Base-by-base conservation (phyloP, 768 basidiomycete species). In the Kwoniella shandongensis region DNA sequence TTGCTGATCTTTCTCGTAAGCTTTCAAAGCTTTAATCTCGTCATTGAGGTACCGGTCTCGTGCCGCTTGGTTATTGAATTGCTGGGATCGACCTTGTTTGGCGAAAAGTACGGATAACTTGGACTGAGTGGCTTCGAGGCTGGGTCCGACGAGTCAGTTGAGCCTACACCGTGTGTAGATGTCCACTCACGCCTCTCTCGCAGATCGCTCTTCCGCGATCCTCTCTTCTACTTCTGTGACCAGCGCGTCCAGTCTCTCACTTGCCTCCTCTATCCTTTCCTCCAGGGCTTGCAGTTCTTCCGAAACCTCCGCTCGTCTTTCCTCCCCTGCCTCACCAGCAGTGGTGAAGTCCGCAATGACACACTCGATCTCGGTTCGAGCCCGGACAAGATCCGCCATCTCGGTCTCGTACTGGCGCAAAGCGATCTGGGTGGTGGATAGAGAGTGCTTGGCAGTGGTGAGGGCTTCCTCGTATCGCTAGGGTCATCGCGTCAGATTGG, bases 71-170 rank as follows among this genome's bases (percentile, higher is more conserved):
- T 88, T 89, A 20, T 85, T 79, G 79, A 96, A 99, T 67, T 88
- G 88, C 48, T 85, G 84, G 36, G 87, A 81, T 20, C 96, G 87
- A 1, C 92, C 92, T 73, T 91, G 91, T 72, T 98, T 98, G 2
- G 88, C 86, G 70, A 87, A 91, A 1, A 99, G 80, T 0, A 87
- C 83, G 0, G 83, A 81, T 2, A 97, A 78, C 44, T 81, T 82
- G 1, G 88, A 86, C 48, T 83, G 84, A 0, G 85, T 85, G 38
- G 86, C 84, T 59, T 93, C 91, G 62, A 96, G 80, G 25, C 80
- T 82, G 54, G 17, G 20, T 15, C 20, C n/a, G 17, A 29, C 23
- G 17, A 3, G 44, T 57, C 50, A 56, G 51, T 47, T 18, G 40
- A 22, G 32, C 38, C 35, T 3, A 6, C 32, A 27, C 11, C 39